Evolutionary conservation across 208 protist species (phyloP).

Genomic region (Trypanosoma congolense): DNA sequence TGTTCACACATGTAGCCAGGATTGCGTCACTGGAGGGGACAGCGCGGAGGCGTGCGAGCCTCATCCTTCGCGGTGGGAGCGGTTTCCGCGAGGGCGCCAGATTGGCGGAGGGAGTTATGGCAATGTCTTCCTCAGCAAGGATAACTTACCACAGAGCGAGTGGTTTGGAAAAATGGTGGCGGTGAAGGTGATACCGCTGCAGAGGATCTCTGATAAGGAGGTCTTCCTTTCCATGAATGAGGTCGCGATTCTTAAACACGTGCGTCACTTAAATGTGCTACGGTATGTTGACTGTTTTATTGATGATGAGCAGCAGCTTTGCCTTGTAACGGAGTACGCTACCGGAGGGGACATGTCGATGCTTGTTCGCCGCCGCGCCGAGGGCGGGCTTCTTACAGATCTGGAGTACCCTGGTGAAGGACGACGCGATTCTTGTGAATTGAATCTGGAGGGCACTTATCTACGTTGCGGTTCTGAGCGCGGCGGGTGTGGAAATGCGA

Average conservation of each 20-base stretch:
- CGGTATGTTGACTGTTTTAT: constrained; percentile 83
- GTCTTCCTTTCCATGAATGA: constrained; percentile 73
- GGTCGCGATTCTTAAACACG: constrained; percentile 59
- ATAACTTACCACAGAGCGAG: constrained; percentile 26
- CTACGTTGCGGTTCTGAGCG: not conserved
- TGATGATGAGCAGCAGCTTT: constrained; percentile 60
- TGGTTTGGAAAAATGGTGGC: constrained; percentile 38
- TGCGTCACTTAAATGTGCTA: constrained; percentile 81
- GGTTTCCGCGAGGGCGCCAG: constrained; percentile 40
- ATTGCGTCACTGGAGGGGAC: too few relatives aligned
- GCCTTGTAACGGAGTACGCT: constrained; percentile 83
- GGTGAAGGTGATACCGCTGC: constrained; percentile 65
- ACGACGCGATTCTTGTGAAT: not conserved
- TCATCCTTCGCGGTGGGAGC: constrained; percentile 37
- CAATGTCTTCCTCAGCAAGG: constrained; percentile 71
- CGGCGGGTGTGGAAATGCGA: not conserved
- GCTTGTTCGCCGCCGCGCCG: constrained; percentile 7
- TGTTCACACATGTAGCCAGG: too few relatives aligned
- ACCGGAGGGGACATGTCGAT: constrained; percentile 71
- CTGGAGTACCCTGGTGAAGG: too few relatives aligned
- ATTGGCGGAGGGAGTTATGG: constrained; percentile 70
- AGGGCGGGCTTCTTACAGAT: not conserved
- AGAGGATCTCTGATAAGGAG: constrained; percentile 49
- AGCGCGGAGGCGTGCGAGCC: too few relatives aligned
- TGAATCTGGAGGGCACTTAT: not conserved